Conservation (phyloP, 116 monocot genomes). For the Papilionanthe hybrid region DNA sequence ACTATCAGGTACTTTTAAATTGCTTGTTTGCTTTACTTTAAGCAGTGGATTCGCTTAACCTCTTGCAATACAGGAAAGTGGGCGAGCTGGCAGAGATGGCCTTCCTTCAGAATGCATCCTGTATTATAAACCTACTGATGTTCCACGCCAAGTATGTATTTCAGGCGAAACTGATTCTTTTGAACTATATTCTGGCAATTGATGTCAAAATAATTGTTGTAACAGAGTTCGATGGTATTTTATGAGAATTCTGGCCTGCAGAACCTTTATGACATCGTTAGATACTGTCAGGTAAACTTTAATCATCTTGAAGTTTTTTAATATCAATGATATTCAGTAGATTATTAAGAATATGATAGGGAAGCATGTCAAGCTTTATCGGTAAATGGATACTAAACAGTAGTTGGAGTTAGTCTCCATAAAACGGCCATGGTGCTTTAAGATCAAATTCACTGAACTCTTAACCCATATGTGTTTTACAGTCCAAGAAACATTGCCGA, state of each 20-base stretch:
- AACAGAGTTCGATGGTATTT: conserved; percentile 98
- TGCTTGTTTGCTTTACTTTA: background rate
- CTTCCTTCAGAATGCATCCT: conserved; percentile 93
- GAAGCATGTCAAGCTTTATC: background rate
- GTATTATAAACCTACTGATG: conserved; percentile 84
- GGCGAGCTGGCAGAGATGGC: conserved; percentile 96
- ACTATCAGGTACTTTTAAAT: conserved; percentile 74
- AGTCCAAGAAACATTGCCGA: conserved; percentile 79
- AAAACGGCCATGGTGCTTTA: background rate
- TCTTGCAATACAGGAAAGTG: conserved; percentile 69
- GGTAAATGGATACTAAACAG: background rate
- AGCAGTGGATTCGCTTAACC: conserved; percentile 3
- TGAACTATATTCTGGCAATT: conserved; percentile 9
- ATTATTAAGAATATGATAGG: background rate
- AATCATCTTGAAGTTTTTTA: background rate
- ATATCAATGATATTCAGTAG: background rate
- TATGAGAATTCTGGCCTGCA: conserved; percentile 94
- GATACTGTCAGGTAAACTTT: conserved; percentile 83
- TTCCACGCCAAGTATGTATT: conserved; percentile 70
- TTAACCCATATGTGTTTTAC: background rate
- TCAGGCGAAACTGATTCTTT: background rate
- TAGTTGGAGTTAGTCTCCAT: background rate
- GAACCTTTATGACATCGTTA: conserved; percentile 93
- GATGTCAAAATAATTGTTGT: conserved; percentile 7
- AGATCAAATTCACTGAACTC: background rate